A percentile compares a stretch with the other conserved stretches of the same genome.
Evolutionary conservation across 2,329 filamentous ascomycete genomes (phyloP).

Genomic region (Raffaelea arxii): DNA sequence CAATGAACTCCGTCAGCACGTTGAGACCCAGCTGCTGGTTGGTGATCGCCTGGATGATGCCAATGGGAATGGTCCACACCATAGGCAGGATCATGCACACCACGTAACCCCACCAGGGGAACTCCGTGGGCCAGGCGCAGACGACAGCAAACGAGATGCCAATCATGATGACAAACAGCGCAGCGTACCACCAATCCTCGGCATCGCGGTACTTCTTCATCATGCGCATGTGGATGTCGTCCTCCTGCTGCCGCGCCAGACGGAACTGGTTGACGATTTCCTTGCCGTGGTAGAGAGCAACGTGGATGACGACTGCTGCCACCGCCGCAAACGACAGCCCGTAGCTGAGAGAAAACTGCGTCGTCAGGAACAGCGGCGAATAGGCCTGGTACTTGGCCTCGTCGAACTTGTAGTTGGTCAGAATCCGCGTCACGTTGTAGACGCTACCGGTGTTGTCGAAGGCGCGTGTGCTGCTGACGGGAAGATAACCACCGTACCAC

Average conservation of each 20-base stretch:
- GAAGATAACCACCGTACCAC: slow-evolving; percentile 51
- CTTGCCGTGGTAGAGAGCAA: slow-evolving; percentile 43
- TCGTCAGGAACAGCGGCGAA: slow-evolving; percentile 55
- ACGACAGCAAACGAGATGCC: slow-evolving; percentile 43
- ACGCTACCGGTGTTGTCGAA: slow-evolving; percentile 53
- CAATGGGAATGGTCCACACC: slow-evolving; percentile 50
- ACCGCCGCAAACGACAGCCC: slow-evolving; percentile 50
- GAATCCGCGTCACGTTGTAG: slow-evolving; percentile 53
- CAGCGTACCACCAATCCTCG: slow-evolving; percentile 49
- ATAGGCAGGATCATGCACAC: slow-evolving; percentile 48
- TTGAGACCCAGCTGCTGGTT: slow-evolving; percentile 56
- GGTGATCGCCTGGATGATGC: slow-evolving; percentile 51
- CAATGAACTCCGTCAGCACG: slow-evolving; percentile 62
- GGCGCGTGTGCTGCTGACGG: slow-evolving; percentile 48
- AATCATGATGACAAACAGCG: slow-evolving; percentile 42
- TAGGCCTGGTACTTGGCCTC: slow-evolving; percentile 51
- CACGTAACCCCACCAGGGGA: slow-evolving; percentile 48
- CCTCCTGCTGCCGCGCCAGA: slow-evolving; percentile 45
- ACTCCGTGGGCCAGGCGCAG: slow-evolving; percentile 44
- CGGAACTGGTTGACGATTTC: slow-evolving; percentile 46
- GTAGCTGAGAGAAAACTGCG: slow-evolving; percentile 51
- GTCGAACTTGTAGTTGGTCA: slow-evolving; percentile 50
- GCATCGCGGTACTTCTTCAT: slow-evolving; percentile 53
- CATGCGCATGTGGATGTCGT: slow-evolving; percentile 49
- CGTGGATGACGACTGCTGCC: slow-evolving; percentile 48